Percentiles rank a stretch among this genome's conserved stretches.
phyloP scores from a whole-genome alignment of 2,329 filamentous ascomycete genomes.

The Aspergillus thermomutatus region DNA sequence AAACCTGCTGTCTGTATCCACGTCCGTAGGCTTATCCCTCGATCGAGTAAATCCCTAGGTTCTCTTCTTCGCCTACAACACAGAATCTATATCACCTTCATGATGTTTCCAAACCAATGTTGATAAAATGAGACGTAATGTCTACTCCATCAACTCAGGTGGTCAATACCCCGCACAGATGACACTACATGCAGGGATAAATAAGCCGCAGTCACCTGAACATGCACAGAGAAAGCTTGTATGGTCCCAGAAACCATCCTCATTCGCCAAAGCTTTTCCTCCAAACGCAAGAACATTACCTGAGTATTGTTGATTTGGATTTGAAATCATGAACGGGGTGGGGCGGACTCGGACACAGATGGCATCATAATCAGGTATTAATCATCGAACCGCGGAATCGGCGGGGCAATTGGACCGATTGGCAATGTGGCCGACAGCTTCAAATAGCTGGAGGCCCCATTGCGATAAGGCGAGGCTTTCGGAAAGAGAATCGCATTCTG shows the following conservation, averaged over 20 bases:
- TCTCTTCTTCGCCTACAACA: too few relatives aligned
- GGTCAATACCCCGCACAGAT: background rate
- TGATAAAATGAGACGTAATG: too few relatives aligned
- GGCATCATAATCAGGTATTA: background rate
- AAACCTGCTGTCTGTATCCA: background rate
- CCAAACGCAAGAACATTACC: background rate
- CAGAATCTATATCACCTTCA: background rate
- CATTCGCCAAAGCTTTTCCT: background rate
- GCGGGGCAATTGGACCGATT: background rate
- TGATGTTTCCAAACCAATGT: too few relatives aligned
- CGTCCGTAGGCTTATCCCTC: background rate
- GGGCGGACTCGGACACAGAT: background rate
- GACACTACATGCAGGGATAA: too few relatives aligned
- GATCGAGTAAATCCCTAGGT: background rate
- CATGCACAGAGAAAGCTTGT: background rate
- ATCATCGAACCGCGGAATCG: conserved; percentile 5
- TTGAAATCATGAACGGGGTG: background rate
- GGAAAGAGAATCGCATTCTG: background rate
- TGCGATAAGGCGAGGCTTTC: background rate
- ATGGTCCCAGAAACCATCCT: background rate
- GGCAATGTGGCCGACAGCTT: background rate
- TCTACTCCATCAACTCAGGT: background rate
- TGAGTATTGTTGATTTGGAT: background rate
- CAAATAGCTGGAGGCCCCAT: background rate
- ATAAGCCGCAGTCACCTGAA: background rate